phyloP scores from a whole-genome alignment of 257 asterid genomes.

The Datura wrightii region DNA sequence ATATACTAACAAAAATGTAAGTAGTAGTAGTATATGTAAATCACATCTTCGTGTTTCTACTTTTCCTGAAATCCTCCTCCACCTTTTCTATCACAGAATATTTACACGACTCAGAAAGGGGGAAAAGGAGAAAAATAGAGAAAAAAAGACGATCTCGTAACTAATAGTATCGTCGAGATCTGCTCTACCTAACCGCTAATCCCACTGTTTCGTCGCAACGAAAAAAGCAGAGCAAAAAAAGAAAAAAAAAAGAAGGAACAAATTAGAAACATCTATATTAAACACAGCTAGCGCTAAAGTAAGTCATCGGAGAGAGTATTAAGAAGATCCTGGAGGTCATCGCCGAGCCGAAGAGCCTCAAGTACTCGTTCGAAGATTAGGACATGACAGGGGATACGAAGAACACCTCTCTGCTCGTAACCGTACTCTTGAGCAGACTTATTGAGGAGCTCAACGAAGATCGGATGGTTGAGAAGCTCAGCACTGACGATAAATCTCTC shows the following conservation, averaged over 20 bases:
- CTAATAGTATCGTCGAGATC: neutral
- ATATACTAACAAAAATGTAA: neutral
- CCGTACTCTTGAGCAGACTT: conserved; percentile 89
- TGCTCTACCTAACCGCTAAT: conserved; percentile 24
- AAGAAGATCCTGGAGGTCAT: conserved; percentile 60
- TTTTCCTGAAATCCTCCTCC: conserved; percentile 26
- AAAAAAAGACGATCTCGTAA: neutral
- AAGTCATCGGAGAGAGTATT: conserved; percentile 47
- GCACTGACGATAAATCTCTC: conserved; percentile 89
- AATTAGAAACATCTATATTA: neutral
- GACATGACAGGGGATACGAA: conserved; percentile 85
- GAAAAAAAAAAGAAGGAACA: neutral
- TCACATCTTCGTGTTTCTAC: conserved; percentile 6
- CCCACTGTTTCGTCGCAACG: neutral
- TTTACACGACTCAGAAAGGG: conserved; percentile 28
- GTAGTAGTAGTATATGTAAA: neutral
- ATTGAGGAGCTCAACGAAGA: conserved; percentile 65
- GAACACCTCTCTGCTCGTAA: conserved; percentile 79
- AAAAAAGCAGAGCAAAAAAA: neutral
- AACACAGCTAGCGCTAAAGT: neutral
- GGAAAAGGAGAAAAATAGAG: neutral
- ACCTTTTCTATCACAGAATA: conserved; percentile 23
- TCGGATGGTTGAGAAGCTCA: conserved; percentile 77
- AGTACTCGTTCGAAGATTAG: conserved; percentile 81
- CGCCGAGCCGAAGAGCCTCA: conserved; percentile 65